These are phyloP conservation scores for Aspergillus unguis DNA, from an alignment of 2,329 filamentous ascomycete genomes.

Conservation along the genomic window DNA sequence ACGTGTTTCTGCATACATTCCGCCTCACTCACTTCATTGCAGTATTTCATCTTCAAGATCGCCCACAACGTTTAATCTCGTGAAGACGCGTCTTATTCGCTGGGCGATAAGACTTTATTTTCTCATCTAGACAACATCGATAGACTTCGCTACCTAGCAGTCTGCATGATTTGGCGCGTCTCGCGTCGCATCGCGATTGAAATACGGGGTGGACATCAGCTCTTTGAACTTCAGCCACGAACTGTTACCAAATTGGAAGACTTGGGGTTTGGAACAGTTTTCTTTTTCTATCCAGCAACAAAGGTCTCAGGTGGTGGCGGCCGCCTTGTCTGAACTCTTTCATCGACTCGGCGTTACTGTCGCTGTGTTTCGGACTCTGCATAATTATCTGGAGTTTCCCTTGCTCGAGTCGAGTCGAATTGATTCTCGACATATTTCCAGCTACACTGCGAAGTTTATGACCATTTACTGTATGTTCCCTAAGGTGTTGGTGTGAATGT, in stretches of 20 bases:
- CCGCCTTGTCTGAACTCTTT: conserved; percentile 10
- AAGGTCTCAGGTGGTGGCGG: background rate
- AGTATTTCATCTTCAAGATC: background rate
- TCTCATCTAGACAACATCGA: background rate
- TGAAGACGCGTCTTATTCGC: background rate
- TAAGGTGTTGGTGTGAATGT: background rate
- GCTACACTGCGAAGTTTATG: background rate
- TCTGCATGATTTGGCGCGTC: background rate
- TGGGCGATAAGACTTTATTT: background rate
- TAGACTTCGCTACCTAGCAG: background rate
- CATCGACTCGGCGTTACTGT: background rate
- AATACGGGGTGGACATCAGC: background rate
- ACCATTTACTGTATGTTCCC: conserved; percentile 2
- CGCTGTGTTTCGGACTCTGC: background rate
- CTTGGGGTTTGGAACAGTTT: no score
- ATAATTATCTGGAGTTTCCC: conserved; percentile 4
- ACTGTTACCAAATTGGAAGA: background rate
- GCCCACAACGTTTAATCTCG: background rate
- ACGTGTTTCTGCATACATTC: conserved; percentile 5
- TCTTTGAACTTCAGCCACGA: background rate
- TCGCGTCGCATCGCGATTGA: conserved; percentile 2
- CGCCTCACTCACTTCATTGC: background rate
- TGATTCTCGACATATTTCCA: no score
- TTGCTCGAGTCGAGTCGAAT: background rate
- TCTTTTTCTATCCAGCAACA: no score